These are phyloP conservation scores for Ceratobasidium sp. DNA, from an alignment of 1,284 basidiomycete species.

Conservation along the genomic window DNA sequence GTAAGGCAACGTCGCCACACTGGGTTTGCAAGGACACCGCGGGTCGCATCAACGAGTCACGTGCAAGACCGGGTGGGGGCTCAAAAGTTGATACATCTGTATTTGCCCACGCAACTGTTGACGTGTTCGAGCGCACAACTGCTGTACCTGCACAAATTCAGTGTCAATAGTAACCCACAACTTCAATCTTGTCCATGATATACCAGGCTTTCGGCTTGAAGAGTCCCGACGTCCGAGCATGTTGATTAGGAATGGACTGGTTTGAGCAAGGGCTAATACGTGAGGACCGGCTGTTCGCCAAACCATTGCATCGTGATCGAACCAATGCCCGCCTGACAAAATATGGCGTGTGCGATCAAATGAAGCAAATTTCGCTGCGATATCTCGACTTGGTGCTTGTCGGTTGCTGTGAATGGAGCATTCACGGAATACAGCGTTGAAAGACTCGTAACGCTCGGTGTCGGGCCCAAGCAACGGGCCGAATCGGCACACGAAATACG, in stretches of 20 bases:
- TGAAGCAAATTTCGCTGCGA: constrained; percentile 25
- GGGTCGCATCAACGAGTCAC: not conserved
- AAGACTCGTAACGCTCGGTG: constrained; percentile 43
- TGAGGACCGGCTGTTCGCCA: not conserved
- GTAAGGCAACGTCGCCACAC: not conserved
- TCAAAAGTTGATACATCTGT: not conserved
- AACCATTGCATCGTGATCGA: not conserved
- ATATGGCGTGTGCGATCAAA: constrained; percentile 43
- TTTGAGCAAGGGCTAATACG: not conserved
- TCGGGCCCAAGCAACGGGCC: constrained; percentile 38
- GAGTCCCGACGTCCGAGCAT: not conserved
- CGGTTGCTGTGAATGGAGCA: constrained; percentile 44
- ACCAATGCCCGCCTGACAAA: constrained; percentile 42
- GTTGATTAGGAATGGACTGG: not conserved
- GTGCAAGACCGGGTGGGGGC: not conserved
- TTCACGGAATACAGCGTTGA: constrained; percentile 41
- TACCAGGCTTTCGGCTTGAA: not conserved
- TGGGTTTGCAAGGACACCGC: not conserved
- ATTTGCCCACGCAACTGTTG: not conserved
- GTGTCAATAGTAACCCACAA: no score
- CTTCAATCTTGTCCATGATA: no score
- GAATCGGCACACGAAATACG: constrained; percentile 40
- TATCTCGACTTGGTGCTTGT: constrained; percentile 44
- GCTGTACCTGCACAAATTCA: not conserved
- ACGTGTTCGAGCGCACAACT: not conserved